These are phyloP conservation scores for Rhodamnia argentea DNA, from an alignment of 345 rosid genomes.

Conservation along the genomic window DNA sequence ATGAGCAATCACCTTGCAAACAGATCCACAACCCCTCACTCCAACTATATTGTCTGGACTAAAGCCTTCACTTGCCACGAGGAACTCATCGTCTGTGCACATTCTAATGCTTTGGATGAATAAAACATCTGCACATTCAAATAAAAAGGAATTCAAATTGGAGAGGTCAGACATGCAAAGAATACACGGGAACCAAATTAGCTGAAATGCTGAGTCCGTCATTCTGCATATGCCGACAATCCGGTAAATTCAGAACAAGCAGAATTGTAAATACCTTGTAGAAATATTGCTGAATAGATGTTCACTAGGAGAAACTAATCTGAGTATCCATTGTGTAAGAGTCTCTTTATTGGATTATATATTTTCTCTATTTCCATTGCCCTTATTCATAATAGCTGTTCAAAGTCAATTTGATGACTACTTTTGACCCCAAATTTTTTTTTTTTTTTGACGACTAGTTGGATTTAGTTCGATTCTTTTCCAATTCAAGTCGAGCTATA, in stretches of 20 bases:
- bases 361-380: too few species aligned
- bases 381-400: too few species aligned
- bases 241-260: neutral
- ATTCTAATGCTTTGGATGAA: conserved; percentile 18
- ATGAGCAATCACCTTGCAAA: conserved; percentile 44
- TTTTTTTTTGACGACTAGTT: too few species aligned
- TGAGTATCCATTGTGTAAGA: too few species aligned
- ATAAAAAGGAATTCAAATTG: conserved; percentile 1
- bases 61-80: conserved; percentile 43
- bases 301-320: neutral
- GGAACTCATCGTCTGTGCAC: conserved; percentile 35
- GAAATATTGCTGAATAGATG: neutral
- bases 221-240: too few species aligned
- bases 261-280: neutral
- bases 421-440: too few species aligned
- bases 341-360: too few species aligned
- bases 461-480: too few species aligned
- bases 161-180: neutral
- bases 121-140: conserved; percentile 31
- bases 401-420: too few species aligned
- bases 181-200: too few species aligned
- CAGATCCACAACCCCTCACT: conserved; percentile 58
- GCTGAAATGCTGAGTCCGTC: too few species aligned
- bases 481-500: too few species aligned
- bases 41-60: conserved; percentile 42